A percentile compares a stretch with the other conserved stretches of the same genome.
Conservation (phyloP, 768 basidiomycete species). For the Pisolithus sp. region DNA sequence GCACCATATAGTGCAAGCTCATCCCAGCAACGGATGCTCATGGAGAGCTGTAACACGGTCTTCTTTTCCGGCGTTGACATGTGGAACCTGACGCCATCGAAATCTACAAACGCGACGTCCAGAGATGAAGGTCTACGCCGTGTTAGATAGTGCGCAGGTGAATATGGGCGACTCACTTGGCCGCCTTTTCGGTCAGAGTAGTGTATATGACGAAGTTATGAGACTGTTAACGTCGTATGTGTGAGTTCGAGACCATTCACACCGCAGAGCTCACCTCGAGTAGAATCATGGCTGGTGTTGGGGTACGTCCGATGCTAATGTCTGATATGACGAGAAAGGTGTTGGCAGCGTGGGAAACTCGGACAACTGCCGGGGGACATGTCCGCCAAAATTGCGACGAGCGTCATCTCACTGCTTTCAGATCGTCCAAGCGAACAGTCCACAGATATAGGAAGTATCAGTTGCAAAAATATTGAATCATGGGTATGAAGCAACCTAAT, state of each 20-base stretch:
- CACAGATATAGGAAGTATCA: conserved; percentile 8
- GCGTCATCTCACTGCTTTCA: too few relatives aligned
- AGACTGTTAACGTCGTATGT: conserved; percentile 41
- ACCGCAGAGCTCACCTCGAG: conserved; percentile 54
- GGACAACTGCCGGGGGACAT: conserved; percentile 3
- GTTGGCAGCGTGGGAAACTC: conserved; percentile 25
- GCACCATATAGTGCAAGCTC: conserved; percentile 89
- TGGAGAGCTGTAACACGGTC: conserved; percentile 77
- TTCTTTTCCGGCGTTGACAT: conserved; percentile 84
- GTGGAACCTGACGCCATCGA: conserved; percentile 93
- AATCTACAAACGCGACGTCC: conserved; percentile 97
- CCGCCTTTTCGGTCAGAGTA: conserved; percentile 78
- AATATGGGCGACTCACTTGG: conserved; percentile 51
- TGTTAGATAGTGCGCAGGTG: conserved; percentile 10
- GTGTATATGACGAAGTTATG: conserved; percentile 92
- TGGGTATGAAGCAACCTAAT: conserved; percentile 17
- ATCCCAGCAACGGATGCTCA: conserved; percentile 97
- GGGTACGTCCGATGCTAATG: background rate
- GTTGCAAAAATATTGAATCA: conserved; percentile 14
- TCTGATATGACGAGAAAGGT: background rate
- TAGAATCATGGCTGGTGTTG: conserved; percentile 56
- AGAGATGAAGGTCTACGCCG: conserved; percentile 65
- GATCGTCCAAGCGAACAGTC: conserved; percentile 6
- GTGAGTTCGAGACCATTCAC: background rate
- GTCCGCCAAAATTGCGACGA: conserved; percentile 12